Base-by-base conservation (phyloP, 352 stramenopile species). In the Peronosclerospora sorghi region DNA sequence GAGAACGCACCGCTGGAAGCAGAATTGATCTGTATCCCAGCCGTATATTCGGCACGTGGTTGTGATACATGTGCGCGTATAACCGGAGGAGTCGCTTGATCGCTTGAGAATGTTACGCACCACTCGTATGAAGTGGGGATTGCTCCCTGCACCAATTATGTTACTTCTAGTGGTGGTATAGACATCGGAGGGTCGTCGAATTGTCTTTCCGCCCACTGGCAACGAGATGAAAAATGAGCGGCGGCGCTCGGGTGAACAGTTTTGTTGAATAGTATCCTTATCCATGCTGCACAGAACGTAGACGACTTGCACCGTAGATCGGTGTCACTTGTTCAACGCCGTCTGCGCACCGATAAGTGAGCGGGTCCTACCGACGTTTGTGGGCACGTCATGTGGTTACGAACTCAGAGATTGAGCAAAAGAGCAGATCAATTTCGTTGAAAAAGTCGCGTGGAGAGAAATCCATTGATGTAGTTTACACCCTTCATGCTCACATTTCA, bases 1-100 rank as follows among this genome's bases (percentile, higher is more conserved):
- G 36, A 96, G 93, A 52, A 98, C 82, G 50, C 98, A 98, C 32
- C 96, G 88, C 67, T 97, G 98, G 68, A 98, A 98, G 56, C 87
- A 97, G 12, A 96, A 96, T 97, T 97, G 35, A 98, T 71, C 56
- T 97, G 90, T 19, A 81, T 73, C 29, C 96, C 90, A 44, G 94
- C 95, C 78, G 54, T 97, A 85, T 26, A 30, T 86, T 94, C 24
- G 83, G 73, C 49, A 97, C 79, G 59, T 97, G 95, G 55, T 76
- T 91, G 58, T 94, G 89, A 55, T 98, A 98, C 60, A 98, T 92
- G 71, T 97, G 95, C 35, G 90, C 93, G 61, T 97, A 98, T 4
- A 98, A 88, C 5, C 94, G 83, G 65, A 98, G 98, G 8, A 98
- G 62, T n/a, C 92, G 72, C 60, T 96, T 88, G 60, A 98, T n/a